phyloP scores from a whole-genome alignment of 148 eudicot genomes.

The Silene latifolia region DNA sequence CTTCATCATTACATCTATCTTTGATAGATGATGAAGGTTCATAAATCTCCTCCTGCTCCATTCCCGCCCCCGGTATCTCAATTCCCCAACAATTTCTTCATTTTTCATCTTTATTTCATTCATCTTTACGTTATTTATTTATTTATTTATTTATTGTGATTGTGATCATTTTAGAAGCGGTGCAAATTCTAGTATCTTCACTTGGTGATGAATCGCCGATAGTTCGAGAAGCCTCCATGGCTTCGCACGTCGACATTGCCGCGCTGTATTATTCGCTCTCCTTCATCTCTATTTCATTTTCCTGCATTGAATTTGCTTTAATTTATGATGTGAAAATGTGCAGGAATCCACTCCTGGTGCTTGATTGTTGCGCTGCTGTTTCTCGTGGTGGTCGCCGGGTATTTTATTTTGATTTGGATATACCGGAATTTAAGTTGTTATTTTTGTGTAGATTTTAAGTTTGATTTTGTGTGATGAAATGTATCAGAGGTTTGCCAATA shows the following conservation, averaged over 20 bases:
- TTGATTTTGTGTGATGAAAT: not conserved
- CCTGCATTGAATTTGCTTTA: not conserved
- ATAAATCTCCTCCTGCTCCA: constrained; percentile 50
- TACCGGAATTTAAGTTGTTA: not conserved
- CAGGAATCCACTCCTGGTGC: constrained; percentile 93
- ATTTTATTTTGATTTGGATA: constrained; percentile 29
- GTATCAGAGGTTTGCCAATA: constrained; percentile 77
- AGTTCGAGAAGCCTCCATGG: constrained; percentile 83
- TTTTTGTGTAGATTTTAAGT: not conserved
- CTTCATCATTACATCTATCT: too few relatives aligned
- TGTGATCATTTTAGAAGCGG: constrained; percentile 59
- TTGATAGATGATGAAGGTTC: too few relatives aligned
- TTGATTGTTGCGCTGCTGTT: constrained; percentile 81
- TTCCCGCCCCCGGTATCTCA: constrained; percentile 47
- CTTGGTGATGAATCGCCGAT: constrained; percentile 78
- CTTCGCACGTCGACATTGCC: constrained; percentile 74
- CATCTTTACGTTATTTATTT: not conserved
- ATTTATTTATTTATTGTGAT: too few relatives aligned
- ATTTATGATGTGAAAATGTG: not conserved
- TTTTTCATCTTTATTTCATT: not conserved
- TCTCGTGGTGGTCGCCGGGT: constrained; percentile 96
- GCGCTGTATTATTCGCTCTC: constrained; percentile 39
- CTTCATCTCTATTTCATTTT: not conserved
- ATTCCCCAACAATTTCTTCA: not conserved
- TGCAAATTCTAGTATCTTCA: constrained; percentile 66